A percentile compares a stretch with the other conserved stretches of the same genome.
phyloP scores from a whole-genome alignment of 345 rosid genomes.

The Hibiscus syriacus region DNA sequence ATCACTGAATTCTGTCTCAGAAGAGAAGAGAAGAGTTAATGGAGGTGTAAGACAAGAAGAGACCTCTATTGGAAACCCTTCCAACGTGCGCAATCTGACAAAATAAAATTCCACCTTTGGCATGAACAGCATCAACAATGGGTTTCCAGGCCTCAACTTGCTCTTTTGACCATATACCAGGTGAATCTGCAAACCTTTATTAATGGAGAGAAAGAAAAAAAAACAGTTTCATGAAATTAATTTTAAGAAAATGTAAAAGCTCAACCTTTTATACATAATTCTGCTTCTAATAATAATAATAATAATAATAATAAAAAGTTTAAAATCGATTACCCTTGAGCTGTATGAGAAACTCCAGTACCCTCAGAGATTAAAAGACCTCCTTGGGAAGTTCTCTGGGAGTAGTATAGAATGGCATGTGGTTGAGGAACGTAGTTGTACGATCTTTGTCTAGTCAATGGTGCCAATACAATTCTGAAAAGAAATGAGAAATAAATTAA shows the following conservation, averaged over 20 bases:
- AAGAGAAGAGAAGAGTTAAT: neutral
- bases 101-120: slow-evolving; percentile 66
- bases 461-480: slow-evolving; percentile 60
- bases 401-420: slow-evolving; percentile 59
- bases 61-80: slow-evolving; percentile 55
- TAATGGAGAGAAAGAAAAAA: too few relatives aligned
- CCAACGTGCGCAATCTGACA: slow-evolving; percentile 76
- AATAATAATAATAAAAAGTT: too few relatives aligned
- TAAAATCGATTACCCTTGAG: slow-evolving; percentile 36
- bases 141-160: slow-evolving; percentile 90
- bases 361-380: slow-evolving; percentile 58
- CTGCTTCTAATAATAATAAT: neutral
- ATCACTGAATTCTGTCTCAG: too few relatives aligned
- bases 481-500: neutral
- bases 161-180: slow-evolving; percentile 76
- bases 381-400: slow-evolving; percentile 56
- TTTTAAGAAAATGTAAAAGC: neutral
- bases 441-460: slow-evolving; percentile 56
- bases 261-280: neutral
- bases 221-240: too few relatives aligned
- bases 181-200: slow-evolving; percentile 26
- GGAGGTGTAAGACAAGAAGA: neutral
- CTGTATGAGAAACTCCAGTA: slow-evolving; percentile 60
- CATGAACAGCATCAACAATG: slow-evolving; percentile 78
- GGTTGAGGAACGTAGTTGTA: slow-evolving; percentile 55